Base-by-base conservation (phyloP, 805 yeast species). In the Zygotorulaspora florentina region DNA sequence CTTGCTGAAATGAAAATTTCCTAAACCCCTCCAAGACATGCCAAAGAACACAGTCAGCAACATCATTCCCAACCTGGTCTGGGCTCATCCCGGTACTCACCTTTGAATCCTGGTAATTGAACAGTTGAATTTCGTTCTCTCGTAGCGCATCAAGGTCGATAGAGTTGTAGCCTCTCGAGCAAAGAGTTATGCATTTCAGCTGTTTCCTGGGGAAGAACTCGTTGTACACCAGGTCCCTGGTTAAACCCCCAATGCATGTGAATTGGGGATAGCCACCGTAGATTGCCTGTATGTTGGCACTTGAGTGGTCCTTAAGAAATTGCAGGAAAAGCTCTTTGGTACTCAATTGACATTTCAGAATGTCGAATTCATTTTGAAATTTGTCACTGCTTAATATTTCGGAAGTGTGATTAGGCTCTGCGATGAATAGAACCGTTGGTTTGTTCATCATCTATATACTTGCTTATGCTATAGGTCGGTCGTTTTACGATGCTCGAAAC, bases 241-340 rank as follows among this genome's bases (percentile, higher is more conserved):
- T 65, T 49, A 79, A 70, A 0, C 84, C 83, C 0, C 83, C 83
- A 7, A 77, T 57, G 2, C 67, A 64, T 27, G 65, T 57, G 50
- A 80, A 77, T 1, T 83, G 83, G 26, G 75, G 69, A 76, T 81
- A 79, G 0, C 81, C 82, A 1, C 77, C 81, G 58, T 79, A 81
- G 10, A 81, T 76, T 8, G 78, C 86, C 8, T 57, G 66, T 12
- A 64, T 52, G 33, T 53, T 50, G 8, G 39, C 33, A 2, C 51
- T 28, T n/a, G 44, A 27, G 27, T 49, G 56, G 2, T 46, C 43
- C 3, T 31, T 29, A 18, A 61, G 35, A 40, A 44, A 57, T 16
- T 41, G 16, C 8, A 58, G 16, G 18, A 59, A 52, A 2, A 38
- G 44, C 8, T 56, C 56, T 34, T 50, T 47, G 1, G 57, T 46